Evolutionary conservation across 495 filamentous ascomycete species (phyloP).

Genomic region (Tuber borchii): DNA sequence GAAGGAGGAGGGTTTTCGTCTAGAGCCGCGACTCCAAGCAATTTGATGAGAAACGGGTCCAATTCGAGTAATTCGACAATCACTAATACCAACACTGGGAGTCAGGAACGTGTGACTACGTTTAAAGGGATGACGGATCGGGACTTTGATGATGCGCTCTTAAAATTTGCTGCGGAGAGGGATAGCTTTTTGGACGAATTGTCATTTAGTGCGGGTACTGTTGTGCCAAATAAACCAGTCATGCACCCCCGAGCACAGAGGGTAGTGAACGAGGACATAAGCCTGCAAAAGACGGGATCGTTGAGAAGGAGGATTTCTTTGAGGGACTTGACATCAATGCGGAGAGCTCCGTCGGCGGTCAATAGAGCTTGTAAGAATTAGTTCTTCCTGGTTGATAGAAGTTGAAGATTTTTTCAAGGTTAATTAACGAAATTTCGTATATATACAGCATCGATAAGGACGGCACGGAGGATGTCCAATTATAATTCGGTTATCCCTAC

Average conservation of each 20-base stretch:
- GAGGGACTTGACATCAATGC: constrained; percentile 89
- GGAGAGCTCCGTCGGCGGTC: constrained; percentile 71
- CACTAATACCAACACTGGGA: constrained; percentile 45
- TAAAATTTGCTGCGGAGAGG: constrained; percentile 89
- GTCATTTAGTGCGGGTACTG: constrained; percentile 77
- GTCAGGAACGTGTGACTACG: constrained; percentile 25
- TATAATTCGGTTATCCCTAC: constrained; percentile 97
- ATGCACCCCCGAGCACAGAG: constrained; percentile 71
- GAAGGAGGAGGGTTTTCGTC: constrained; percentile 22
- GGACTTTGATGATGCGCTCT: constrained; percentile 85
- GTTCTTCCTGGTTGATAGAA: constrained; percentile 25
- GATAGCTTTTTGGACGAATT: constrained; percentile 91
- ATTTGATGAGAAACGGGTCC: constrained; percentile 39
- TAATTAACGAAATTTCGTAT: constrained; percentile 27
- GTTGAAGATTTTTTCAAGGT: constrained; percentile 24
- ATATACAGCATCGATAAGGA: constrained; percentile 73
- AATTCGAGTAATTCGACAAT: constrained; percentile 43
- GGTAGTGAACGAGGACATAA: constrained; percentile 66
- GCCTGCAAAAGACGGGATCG: constrained; percentile 45
- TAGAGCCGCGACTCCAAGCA: constrained; percentile 17
- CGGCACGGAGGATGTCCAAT: constrained; percentile 82
- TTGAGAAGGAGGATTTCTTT: constrained; percentile 61
- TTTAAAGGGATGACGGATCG: constrained; percentile 52
- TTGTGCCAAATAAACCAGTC: constrained; percentile 63
- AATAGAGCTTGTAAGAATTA: constrained; percentile 44